Evolutionary conservation across 345 rosid genomes (phyloP), one percentile per base, ranked within the genome.

Genomic region (Ceriops zippeliana): DNA sequence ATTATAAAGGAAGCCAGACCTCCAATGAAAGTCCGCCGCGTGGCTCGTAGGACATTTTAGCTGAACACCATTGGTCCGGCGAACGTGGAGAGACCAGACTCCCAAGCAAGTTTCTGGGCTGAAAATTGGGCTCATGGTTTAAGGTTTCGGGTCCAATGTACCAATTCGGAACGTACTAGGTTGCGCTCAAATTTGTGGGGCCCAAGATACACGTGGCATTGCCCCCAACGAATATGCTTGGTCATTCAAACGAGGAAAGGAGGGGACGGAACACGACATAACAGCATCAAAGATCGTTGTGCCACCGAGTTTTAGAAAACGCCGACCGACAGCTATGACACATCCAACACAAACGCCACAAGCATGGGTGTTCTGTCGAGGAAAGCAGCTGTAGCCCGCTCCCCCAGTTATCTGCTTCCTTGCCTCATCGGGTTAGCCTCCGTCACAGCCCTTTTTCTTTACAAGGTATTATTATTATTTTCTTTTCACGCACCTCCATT

Each of bases 371-470:
- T 75, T 42, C 80, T 81, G 24, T 64, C 52, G 47, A 82, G 82
- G 61, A 72, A n/a, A 53, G 32, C 71, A 22, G 35, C 67, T 59
- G 65, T 70, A 11, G 67, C 81, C 73, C 83, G 92, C 42, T 54
- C 75, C 31, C 88, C 92, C 71, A 73, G 90, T 17, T 77, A 76
- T 63, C 80, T 86, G 79, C 76, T 87, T 70, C 74, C 79, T 21
- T 69, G 70, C 53, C 62, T 88, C 78, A 52, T 86, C 64, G 84
- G 82, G 47, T 75, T 88, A 17, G 78, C 84, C 88, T 81, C 87
- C 63, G 70, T 93, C 81, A 64, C 89, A 56, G 74, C 77, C 70
- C 37, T 90, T 56, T 78, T 90, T 82, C 80, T 90, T 72, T 85
- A 87, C 83, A 83, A 87, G 98, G 98, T 90, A 70, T 42, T 38